Conservation (phyloP, 441 rosid genomes). For the Biscutella laevigata region DNA sequence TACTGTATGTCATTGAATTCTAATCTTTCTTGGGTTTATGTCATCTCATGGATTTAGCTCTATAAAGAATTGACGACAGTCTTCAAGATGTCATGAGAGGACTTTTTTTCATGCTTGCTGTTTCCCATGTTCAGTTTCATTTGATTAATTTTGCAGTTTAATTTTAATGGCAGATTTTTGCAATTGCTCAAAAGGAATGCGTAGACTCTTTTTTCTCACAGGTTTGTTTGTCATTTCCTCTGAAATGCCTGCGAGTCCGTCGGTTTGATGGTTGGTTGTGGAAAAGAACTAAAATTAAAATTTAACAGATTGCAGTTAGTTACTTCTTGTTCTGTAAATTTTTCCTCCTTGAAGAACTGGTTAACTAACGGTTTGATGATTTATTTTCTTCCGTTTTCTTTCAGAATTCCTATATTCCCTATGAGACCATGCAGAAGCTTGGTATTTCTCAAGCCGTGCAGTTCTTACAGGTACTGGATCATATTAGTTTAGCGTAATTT, state of each 20-base stretch:
- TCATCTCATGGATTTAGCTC: not conserved
- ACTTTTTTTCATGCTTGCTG: conserved; percentile 2
- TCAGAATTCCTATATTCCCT: conserved; percentile 78
- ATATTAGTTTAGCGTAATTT: not conserved
- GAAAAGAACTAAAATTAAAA: not conserved
- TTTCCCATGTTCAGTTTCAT: conserved; percentile 7
- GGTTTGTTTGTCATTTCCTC: conserved; percentile 36
- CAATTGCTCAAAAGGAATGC: conserved; percentile 85
- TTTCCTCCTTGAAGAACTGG: not conserved
- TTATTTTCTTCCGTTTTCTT: conserved; percentile 18
- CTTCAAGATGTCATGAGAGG: not conserved
- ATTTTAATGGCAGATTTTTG: conserved; percentile 58
- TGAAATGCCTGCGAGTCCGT: not conserved
- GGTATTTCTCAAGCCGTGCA: conserved; percentile 87
- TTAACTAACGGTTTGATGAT: not conserved
- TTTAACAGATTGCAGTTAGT: not conserved
- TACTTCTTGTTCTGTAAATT: not conserved
- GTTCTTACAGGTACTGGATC: conserved; percentile 71
- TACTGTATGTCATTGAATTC: conserved; percentile 42
- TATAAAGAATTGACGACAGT: not conserved
- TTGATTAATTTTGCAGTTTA: not conserved
- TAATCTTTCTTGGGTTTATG: conserved; percentile 6
- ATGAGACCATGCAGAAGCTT: conserved; percentile 74
- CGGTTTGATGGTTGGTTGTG: not conserved
- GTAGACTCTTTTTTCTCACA: conserved; percentile 86